Percentiles rank a stretch among this genome's conserved stretches.
Conservation (phyloP, 768 basidiomycete genomes). For the Rhodotorula sphaerocarpa region DNA sequence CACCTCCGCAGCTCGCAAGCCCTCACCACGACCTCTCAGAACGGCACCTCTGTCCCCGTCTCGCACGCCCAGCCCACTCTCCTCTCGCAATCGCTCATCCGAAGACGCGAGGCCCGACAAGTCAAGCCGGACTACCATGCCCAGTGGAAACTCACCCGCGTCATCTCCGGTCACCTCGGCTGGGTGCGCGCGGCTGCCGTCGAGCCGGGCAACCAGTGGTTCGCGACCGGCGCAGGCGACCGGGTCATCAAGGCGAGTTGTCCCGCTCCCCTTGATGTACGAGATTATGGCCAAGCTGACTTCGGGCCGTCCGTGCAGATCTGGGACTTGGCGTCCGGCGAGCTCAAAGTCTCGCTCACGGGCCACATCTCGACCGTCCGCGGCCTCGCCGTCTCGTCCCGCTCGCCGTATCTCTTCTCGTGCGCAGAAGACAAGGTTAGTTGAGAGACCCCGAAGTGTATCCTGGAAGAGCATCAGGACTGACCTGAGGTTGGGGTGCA, state of each 20-base stretch:
- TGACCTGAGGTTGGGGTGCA: slow-evolving; percentile 41
- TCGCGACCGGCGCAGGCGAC: slow-evolving; percentile 94
- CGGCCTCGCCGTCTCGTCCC: slow-evolving; percentile 78
- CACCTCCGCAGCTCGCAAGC: slow-evolving; percentile 20
- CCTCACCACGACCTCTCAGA: slow-evolving; percentile 15
- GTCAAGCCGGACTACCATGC: slow-evolving; percentile 94
- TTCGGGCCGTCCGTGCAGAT: slow-evolving; percentile 47
- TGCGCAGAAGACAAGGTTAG: slow-evolving; percentile 94
- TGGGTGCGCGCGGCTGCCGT: slow-evolving; percentile 96
- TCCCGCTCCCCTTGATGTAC: neutral
- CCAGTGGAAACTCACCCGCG: slow-evolving; percentile 89
- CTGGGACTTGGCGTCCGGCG: slow-evolving; percentile 96
- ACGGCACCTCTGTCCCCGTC: slow-evolving; percentile 6
- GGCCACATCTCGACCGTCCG: slow-evolving; percentile 96
- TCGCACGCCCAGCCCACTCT: slow-evolving; percentile 40
- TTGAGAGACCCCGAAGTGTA: too few relatives aligned
- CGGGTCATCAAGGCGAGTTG: slow-evolving; percentile 69
- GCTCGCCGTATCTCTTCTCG: slow-evolving; percentile 95
- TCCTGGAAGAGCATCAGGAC: too few relatives aligned
- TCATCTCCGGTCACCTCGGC: slow-evolving; percentile 94
- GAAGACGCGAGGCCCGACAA: slow-evolving; percentile 86
- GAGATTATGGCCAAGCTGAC: neutral
- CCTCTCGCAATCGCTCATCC: slow-evolving; percentile 78
- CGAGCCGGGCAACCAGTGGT: slow-evolving; percentile 98
- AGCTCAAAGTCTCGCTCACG: slow-evolving; percentile 88